These are phyloP conservation scores for Podospora appendiculata DNA, from an alignment of 495 filamentous ascomycete species.

Conservation along the genomic window DNA sequence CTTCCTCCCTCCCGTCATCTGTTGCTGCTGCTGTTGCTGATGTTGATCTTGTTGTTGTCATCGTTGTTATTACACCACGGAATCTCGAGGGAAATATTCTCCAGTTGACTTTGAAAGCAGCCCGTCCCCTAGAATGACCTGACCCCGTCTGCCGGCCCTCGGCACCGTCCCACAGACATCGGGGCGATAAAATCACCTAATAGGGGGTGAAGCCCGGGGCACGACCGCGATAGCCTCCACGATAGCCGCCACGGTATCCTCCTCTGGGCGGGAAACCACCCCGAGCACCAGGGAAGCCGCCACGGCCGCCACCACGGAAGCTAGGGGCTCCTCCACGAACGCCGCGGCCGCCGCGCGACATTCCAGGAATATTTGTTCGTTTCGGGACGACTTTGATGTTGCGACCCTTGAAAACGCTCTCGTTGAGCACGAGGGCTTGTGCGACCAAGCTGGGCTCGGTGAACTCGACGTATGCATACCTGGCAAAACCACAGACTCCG, in stretches of 20 bases:
- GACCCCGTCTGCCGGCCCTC: neutral
- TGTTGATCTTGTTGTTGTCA: no score
- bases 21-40: no score
- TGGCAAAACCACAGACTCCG: constrained; percentile 25
- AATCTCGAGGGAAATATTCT: no score
- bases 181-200: constrained; percentile 27
- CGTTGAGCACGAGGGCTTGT: constrained; percentile 90
- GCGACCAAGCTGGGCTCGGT: constrained; percentile 89
- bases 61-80: no score
- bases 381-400: constrained; percentile 98
- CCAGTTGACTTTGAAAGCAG: no score
- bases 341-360: constrained; percentile 71
- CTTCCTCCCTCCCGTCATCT: no score
- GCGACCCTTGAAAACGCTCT: constrained; percentile 90
- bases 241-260: constrained; percentile 45
- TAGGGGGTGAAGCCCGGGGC: constrained; percentile 78
- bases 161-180: neutral
- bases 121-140: neutral
- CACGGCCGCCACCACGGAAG: constrained; percentile 51
- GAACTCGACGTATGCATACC: constrained; percentile 99
- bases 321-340: constrained; percentile 25
- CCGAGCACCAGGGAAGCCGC: constrained; percentile 38
- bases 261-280: constrained; percentile 56
- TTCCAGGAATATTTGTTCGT: constrained; percentile 92
- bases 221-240: constrained; percentile 72